Conservation (phyloP, 306 rosid genomes). For the Begonia loranthoides region DNA sequence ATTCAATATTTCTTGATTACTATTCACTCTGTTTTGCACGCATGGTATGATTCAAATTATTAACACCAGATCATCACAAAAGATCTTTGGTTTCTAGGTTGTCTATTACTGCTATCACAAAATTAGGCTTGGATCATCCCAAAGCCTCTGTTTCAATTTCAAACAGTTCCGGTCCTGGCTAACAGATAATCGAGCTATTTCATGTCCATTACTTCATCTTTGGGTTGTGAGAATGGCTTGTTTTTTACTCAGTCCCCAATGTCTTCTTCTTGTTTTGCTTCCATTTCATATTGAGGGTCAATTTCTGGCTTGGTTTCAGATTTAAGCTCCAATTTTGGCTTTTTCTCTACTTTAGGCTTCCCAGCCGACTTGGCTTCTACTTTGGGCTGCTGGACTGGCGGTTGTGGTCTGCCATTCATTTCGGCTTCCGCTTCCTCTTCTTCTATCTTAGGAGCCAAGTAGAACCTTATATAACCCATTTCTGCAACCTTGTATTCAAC, state of each 20-base stretch:
- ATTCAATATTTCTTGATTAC: constrained; percentile 22
- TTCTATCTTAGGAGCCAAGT: constrained; percentile 62
- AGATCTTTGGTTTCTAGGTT: no score
- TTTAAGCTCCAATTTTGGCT: constrained; percentile 6
- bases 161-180: no score
- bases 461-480: constrained; percentile 26
- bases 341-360: constrained; percentile 6
- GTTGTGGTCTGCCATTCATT: constrained; percentile 14
- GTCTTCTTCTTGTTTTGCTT: constrained; percentile 12
- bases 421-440: constrained; percentile 40
- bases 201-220: constrained; percentile 14
- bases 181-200: background rate
- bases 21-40: no score
- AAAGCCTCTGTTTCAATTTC: no score
- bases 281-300: constrained; percentile 3
- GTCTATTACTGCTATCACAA: no score
- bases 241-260: background rate
- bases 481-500: constrained; percentile 15
- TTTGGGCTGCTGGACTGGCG: constrained; percentile 9
- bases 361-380: constrained; percentile 3
- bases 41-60: no score
- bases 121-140: no score
- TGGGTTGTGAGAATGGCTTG: constrained; percentile 5
- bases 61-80: no score
- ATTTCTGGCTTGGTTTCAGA: background rate